These are phyloP conservation scores for Sistotremastrum suecicum DNA, from an alignment of 768 basidiomycete genomes.

Conservation along the genomic window DNA sequence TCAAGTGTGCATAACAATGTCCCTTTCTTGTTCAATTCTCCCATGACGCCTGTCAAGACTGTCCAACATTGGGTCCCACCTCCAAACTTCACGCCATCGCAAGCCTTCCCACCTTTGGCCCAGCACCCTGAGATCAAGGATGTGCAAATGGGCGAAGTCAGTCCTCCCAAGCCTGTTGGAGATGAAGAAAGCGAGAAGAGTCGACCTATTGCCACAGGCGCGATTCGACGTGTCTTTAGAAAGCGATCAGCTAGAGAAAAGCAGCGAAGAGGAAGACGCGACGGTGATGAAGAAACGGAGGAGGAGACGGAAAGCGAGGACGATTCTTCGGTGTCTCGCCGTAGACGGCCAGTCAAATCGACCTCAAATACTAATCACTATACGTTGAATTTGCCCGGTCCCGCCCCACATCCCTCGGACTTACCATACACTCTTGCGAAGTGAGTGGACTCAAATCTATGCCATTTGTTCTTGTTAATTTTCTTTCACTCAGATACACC, in stretches of 20 bases:
- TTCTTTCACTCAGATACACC: slow-evolving; percentile 44
- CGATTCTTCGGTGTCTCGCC: slow-evolving; percentile 14
- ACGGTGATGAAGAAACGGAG: slow-evolving; percentile 14
- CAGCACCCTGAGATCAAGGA: slow-evolving; percentile 38
- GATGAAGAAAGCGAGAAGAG: slow-evolving; percentile 3
- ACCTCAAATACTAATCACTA: slow-evolving; percentile 61
- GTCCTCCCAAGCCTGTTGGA: slow-evolving; percentile 35
- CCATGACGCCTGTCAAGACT: slow-evolving; percentile 27
- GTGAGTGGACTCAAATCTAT: slow-evolving; percentile 29
- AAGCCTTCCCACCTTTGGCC: slow-evolving; percentile 37
- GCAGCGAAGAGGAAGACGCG: slow-evolving; percentile 2
- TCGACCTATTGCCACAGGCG: slow-evolving; percentile 50
- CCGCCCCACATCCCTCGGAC: slow-evolving; percentile 41
- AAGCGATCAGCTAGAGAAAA: slow-evolving; percentile 7
- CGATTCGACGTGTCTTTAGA: slow-evolving; percentile 43
- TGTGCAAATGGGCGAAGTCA: slow-evolving; percentile 63
- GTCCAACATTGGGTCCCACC: slow-evolving; percentile 56
- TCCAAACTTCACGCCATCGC: slow-evolving; percentile 40
- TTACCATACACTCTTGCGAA: slow-evolving; percentile 75
- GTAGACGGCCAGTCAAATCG: slow-evolving; percentile 20
- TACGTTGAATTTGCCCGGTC: slow-evolving; percentile 66
- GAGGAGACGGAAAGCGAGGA: slow-evolving; percentile 35
- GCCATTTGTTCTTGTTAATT: slow-evolving; percentile 4
- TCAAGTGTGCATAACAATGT: slow-evolving; percentile 55
- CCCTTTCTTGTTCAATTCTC: slow-evolving; percentile 59